These are phyloP conservation scores for Calonectria henricotiae DNA, from an alignment of 2,329 filamentous ascomycete species.

Conservation along the genomic window DNA sequence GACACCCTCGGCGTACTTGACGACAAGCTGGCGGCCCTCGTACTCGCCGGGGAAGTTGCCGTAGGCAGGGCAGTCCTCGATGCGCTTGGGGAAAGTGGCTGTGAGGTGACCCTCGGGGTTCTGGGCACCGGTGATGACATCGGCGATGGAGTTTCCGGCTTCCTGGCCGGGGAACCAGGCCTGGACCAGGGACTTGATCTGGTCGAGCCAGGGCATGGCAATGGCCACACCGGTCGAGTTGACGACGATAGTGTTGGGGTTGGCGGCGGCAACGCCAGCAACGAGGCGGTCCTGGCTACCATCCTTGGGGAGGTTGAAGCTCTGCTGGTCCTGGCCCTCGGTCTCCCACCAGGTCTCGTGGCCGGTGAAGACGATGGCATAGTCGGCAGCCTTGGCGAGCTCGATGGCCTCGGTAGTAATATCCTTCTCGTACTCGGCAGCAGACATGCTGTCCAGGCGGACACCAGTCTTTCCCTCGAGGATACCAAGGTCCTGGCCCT, in stretches of 20 bases:
- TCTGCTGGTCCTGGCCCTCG: slow-evolving; percentile 36
- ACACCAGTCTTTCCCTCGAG: slow-evolving; percentile 36
- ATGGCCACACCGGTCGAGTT: slow-evolving; percentile 76
- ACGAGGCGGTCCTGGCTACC: slow-evolving; percentile 69
- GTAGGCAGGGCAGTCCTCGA: slow-evolving; percentile 76
- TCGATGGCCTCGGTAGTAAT: slow-evolving; percentile 30
- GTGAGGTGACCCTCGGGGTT: slow-evolving; percentile 70
- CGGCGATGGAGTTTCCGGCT: slow-evolving; percentile 77
- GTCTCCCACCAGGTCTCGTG: slow-evolving; percentile 39
- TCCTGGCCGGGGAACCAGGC: slow-evolving; percentile 81
- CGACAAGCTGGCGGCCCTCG: slow-evolving; percentile 64
- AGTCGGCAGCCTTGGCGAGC: slow-evolving; percentile 30
- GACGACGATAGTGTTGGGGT: slow-evolving; percentile 73
- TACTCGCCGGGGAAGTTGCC: slow-evolving; percentile 71
- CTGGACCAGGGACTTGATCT: slow-evolving; percentile 72
- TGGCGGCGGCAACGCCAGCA: slow-evolving; percentile 68
- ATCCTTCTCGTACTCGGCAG: slow-evolving; percentile 30
- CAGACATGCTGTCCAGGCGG: slow-evolving; percentile 30
- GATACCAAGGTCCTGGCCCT: slow-evolving; percentile 33
- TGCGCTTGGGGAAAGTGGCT: slow-evolving; percentile 72
- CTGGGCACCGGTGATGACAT: slow-evolving; percentile 75
- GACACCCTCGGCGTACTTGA: slow-evolving; percentile 77
- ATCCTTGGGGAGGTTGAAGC: slow-evolving; percentile 36
- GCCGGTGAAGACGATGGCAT: slow-evolving; percentile 38
- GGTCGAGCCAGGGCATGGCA: slow-evolving; percentile 69